Percentiles rank a stretch among this genome's conserved stretches.
Conservation (phyloP, 148 eudicot species). For the Amaranthus cruentus region DNA sequence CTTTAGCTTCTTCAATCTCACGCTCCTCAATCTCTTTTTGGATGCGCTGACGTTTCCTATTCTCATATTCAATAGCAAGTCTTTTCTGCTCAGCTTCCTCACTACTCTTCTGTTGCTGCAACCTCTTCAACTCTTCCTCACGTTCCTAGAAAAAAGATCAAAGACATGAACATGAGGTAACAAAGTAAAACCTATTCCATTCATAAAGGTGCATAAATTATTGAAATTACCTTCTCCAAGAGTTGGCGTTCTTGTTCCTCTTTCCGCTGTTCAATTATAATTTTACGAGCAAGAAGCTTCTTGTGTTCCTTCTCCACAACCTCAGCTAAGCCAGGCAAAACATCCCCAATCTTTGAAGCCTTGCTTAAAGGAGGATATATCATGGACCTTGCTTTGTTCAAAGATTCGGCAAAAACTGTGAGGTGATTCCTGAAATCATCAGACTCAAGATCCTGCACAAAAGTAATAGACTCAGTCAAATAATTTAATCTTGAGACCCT, state of each 20-base stretch:
- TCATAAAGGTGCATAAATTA: background rate
- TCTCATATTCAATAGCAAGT: slow-evolving; percentile 71
- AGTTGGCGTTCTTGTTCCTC: slow-evolving; percentile 94
- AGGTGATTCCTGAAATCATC: slow-evolving; percentile 65
- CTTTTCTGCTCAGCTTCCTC: slow-evolving; percentile 86
- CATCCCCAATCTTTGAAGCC: slow-evolving; percentile 52
- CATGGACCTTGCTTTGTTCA: slow-evolving; percentile 68
- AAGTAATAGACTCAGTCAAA: slow-evolving; percentile 11
- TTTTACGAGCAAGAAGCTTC: slow-evolving; percentile 86
- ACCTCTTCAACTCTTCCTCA: slow-evolving; percentile 79
- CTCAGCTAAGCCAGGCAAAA: slow-evolving; percentile 68
- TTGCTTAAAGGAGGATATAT: slow-evolving; percentile 55
- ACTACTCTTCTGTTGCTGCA: slow-evolving; percentile 55
- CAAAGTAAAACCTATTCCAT: background rate
- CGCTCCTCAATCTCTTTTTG: slow-evolving; percentile 71
- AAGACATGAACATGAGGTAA: background rate
- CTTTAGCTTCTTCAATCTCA: slow-evolving; percentile 66
- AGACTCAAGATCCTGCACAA: slow-evolving; percentile 66
- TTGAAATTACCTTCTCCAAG: slow-evolving; percentile 57
- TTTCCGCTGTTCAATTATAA: slow-evolving; percentile 86
- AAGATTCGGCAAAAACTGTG: slow-evolving; percentile 60
- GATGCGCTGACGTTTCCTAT: slow-evolving; percentile 65
- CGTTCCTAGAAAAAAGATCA: slow-evolving; percentile 50
- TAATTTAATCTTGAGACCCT: background rate
- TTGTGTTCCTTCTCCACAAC: slow-evolving; percentile 84